Evolutionary conservation across 1,284 basidiomycete species (phyloP), one percentile per base, ranked within the genome.

Genomic region (Boletellus deceptivus): DNA sequence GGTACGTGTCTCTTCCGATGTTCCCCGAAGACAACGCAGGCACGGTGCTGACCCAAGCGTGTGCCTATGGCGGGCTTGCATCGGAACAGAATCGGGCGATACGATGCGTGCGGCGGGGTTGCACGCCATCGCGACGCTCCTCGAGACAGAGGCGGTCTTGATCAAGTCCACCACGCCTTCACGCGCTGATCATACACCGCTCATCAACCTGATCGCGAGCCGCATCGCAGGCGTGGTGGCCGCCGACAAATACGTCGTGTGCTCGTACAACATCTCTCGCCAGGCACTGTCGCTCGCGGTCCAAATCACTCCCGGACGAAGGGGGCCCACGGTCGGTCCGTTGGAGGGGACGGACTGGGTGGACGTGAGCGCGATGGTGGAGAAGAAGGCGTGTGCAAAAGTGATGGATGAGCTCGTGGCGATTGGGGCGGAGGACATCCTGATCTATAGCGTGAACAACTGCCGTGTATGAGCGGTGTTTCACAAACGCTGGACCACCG

Each of bases 81-180:
- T 11, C 10, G 27, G 25, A 39, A 27, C 68, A 93, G 96, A 99
- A 72, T 97, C 93, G n/a, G 96, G 96, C 27, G 97, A 99, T 64
- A 99, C 96, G 2, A 99, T 99, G 97, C 92, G 96, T 38, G 97
- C 96, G 22, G 96, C 95, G 2, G 96, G 96, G 43, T 78, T 99
- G 48, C 91, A 92, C 70, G 84, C 94, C 29, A 97, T 99, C 64
- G 89, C 87, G 40, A 96, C 93, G 2, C 72, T 99, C 14, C 82
- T 98, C 50, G 70, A 83, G 41, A 91, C 93, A 0, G 91, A 99
- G 73, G 96, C 96, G 3, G 92, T 98, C 48, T 83, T 99, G 41
- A 98, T 99, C 77, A 88, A 86, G 54, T 91, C 94, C 1, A 75
- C 73, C 48, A 76, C 73, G 8, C 81, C 83, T 0, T 87, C 86